phyloP scores from a whole-genome alignment of 2,329 filamentous ascomycete genomes.

The Fusarium beomiforme region DNA sequence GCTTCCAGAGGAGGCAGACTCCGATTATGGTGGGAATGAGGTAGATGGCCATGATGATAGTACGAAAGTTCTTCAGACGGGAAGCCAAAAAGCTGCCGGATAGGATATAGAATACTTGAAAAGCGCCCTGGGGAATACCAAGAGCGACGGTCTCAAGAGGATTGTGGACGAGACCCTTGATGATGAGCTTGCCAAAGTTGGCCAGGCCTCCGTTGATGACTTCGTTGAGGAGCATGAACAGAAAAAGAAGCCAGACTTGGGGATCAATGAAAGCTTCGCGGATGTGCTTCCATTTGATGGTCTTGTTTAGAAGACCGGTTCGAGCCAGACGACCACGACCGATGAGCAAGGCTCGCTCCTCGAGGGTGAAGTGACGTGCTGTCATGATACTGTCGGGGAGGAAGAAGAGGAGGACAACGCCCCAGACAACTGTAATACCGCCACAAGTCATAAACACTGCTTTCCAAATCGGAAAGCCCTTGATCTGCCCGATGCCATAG shows the following conservation, averaged over 20 bases:
- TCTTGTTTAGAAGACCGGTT: constrained; percentile 58
- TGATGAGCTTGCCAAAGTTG: constrained; percentile 63
- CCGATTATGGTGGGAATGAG: constrained; percentile 61
- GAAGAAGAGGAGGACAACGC: constrained; percentile 53
- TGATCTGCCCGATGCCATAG: constrained; percentile 63
- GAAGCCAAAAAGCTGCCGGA: constrained; percentile 61
- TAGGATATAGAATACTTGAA: constrained; percentile 62
- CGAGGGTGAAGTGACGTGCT: constrained; percentile 33
- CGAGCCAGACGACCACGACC: constrained; percentile 66
- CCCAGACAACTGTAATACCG: constrained; percentile 58
- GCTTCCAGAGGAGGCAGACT: constrained; percentile 58
- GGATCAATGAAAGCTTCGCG: constrained; percentile 59
- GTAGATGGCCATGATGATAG: constrained; percentile 61
- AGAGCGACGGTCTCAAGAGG: constrained; percentile 55
- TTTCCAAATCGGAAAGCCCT: constrained; percentile 56
- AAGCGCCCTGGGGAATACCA: constrained; percentile 63
- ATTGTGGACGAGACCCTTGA: constrained; percentile 56
- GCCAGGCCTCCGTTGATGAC: constrained; percentile 62
- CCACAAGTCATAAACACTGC: constrained; percentile 64
- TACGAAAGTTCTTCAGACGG: constrained; percentile 58
- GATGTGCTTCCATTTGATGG: constrained; percentile 59
- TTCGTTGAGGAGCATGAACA: constrained; percentile 66
- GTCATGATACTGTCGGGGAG: constrained; percentile 59
- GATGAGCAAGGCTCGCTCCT: constrained; percentile 59
- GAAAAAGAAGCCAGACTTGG: constrained; percentile 61